A percentile compares a stretch with the other conserved stretches of the same genome.
phyloP scores from a whole-genome alignment of 768 basidiomycete genomes.

The Cyathus striatus region DNA sequence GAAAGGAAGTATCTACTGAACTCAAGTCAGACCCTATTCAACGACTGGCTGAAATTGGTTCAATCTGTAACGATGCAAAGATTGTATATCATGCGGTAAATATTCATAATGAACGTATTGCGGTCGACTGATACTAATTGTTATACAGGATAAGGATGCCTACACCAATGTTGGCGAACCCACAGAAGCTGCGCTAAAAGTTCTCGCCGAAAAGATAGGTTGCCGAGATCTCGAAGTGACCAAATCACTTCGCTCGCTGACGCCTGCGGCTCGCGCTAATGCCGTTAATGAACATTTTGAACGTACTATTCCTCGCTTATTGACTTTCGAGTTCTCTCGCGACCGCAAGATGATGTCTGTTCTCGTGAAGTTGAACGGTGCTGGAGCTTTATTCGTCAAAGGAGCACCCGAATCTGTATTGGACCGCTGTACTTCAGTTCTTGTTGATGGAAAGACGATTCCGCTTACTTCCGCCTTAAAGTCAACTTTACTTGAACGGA shows the following conservation, averaged over 20 bases:
- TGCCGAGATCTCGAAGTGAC: conserved; percentile 56
- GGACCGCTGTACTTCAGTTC: conserved; percentile 76
- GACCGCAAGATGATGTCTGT: conserved; percentile 99
- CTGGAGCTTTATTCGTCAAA: conserved; percentile 86
- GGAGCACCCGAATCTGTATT: conserved; percentile 95
- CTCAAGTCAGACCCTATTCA: conserved; percentile 66
- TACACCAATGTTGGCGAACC: conserved; percentile 93
- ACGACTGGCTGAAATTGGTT: conserved; percentile 84
- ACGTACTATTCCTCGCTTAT: conserved; percentile 63
- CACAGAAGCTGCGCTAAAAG: conserved; percentile 94
- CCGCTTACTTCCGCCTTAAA: conserved; percentile 65
- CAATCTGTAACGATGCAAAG: conserved; percentile 94
- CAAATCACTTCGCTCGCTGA: conserved; percentile 52
- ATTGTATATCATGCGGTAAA: conserved; percentile 78
- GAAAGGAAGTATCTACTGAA: conserved; percentile 52
- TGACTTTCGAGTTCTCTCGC: conserved; percentile 97
- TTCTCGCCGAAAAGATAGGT: conserved; percentile 91
- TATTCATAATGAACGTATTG: conserved; percentile 3
- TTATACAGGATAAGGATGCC: conserved; percentile 61
- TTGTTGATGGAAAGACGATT: conserved; percentile 57
- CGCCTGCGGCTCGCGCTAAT: conserved; percentile 61
- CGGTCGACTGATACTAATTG: conserved; percentile 3
- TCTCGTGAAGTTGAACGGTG: conserved; percentile 64
- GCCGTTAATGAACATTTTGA: conserved; percentile 86
- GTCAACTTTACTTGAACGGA: conserved; percentile 54